Evolutionary conservation across 2,329 filamentous ascomycete species (phyloP).

Genomic region (Aureobasidium pullulans): DNA sequence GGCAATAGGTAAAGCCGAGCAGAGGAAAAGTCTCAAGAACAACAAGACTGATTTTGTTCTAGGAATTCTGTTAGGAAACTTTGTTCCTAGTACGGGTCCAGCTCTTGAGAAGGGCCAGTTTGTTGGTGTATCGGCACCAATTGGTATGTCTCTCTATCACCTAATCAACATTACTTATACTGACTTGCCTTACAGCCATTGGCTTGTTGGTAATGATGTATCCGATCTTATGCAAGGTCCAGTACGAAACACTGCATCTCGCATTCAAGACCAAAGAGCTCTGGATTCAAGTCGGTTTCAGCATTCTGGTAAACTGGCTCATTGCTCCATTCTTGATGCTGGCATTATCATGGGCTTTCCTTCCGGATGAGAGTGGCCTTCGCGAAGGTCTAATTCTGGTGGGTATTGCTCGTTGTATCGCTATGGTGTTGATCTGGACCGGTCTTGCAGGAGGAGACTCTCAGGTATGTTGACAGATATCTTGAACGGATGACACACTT

Average conservation of each 20-base stretch:
- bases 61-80: conserved; percentile 70
- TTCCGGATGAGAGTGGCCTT: conserved; percentile 42
- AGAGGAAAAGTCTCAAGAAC: neutral
- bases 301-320: conserved; percentile 73
- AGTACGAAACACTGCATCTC: conserved; percentile 65
- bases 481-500: neutral
- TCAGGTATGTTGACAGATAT: conserved; percentile 34
- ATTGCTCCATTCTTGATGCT: conserved; percentile 78
- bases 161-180: neutral
- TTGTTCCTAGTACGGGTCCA: conserved; percentile 55
- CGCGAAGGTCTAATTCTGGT: conserved; percentile 68
- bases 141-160: conserved; percentile 39
- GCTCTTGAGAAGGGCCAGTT: conserved; percentile 65
- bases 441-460: conserved; percentile 66
- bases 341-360: conserved; percentile 57
- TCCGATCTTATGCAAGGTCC: conserved; percentile 81
- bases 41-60: neutral
- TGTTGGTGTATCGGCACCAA: conserved; percentile 61
- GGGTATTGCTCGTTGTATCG: conserved; percentile 77
- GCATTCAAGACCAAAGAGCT: conserved; percentile 54
- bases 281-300: conserved; percentile 75
- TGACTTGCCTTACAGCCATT: conserved; percentile 43
- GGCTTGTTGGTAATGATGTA: conserved; percentile 91
- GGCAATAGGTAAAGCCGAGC: conserved; percentile 38
- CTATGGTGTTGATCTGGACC: conserved; percentile 82